Base-by-base conservation (phyloP, 805 yeast species). In the Kuraishia piskuri region DNA sequence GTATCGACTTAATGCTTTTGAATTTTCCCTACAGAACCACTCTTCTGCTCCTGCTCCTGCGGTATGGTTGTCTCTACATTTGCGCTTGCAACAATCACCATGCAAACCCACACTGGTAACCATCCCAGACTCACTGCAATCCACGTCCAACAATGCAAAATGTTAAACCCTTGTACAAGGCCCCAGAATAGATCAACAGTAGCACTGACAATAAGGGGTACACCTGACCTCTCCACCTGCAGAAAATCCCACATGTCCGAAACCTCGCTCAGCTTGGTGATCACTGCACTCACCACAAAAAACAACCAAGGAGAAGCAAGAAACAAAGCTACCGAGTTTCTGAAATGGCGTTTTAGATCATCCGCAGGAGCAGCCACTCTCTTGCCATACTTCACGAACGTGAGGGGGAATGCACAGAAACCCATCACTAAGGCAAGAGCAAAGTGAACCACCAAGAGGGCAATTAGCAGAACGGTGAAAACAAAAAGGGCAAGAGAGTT, bases 81-180 rank as follows among this genome's bases (percentile, higher is more conserved):
- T 44, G 47, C 50, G 48, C 36, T 55, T 1, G 65, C 53, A n/a
- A 66, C 61, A 2, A 64, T 23, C 40, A 62, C 44, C 49, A 56
- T 57, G 20, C 61, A 56, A 2, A 82, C 48, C 98, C 98, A 92
- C 4, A 83, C 76, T 2, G 97, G 96, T 44, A 84, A 65, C 96
- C 96, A 90, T 0, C 90, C 88, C 46, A 84, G 70, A 46, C 82
- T 73, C 1, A 90, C 64, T 22, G 88, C 78, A 54, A 80, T 76
- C 91, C 96, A 90, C 0, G 96, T 87, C 92, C 96, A 90, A 55
- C 87, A 84, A 53, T 86, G 86, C 54, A 88, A 68, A 44, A 83
- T 79, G 23, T 72, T 63, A 86, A 91, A 88, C 2, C 89, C 81
- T 24, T 78, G 72, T 10, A 84, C 64, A 17, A 90, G 69, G 0